A percentile compares a stretch with the other conserved stretches of the same genome.
Evolutionary conservation across 139 green algal genomes (phyloP).

Genomic region (Desmodesmus armatus): DNA sequence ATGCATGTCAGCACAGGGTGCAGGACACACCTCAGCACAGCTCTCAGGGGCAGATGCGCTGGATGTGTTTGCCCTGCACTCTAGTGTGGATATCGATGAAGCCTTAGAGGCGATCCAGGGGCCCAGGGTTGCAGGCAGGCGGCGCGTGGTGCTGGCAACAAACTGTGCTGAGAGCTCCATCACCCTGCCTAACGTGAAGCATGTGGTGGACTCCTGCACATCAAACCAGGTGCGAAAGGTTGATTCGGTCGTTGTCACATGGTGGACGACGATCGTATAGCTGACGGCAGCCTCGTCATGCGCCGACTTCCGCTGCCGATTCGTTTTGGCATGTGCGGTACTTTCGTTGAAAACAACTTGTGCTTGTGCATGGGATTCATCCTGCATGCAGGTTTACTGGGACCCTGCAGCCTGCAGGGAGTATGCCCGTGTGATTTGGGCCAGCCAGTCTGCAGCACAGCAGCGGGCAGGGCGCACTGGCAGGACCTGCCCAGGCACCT

Average conservation of each 20-base stretch:
- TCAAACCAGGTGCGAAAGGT: slow-evolving; percentile 36
- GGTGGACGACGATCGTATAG: no score
- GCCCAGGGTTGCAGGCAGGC: not conserved
- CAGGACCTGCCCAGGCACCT: slow-evolving; percentile 13
- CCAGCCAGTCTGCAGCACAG: slow-evolving; percentile 35
- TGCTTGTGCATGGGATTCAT: no score
- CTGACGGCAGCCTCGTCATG: no score
- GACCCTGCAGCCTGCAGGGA: slow-evolving; percentile 5
- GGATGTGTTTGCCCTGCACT: slow-evolving; percentile 24
- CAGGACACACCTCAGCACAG: not conserved
- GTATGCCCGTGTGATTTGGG: slow-evolving; percentile 15
- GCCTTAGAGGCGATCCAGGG: slow-evolving; percentile 18
- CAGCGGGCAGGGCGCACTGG: slow-evolving; percentile 19
- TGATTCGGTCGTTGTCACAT: no score
- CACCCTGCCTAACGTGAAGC: slow-evolving; percentile 30
- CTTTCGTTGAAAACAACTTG: no score
- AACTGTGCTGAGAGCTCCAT: slow-evolving; percentile 29
- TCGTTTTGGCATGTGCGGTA: no score
- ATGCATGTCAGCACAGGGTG: not conserved
- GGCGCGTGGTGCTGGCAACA: slow-evolving; percentile 30
- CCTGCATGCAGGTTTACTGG: slow-evolving; percentile 39
- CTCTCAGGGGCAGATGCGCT: not conserved
- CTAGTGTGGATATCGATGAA: slow-evolving; percentile 30
- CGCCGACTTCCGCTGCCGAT: no score
- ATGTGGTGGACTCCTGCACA: slow-evolving; percentile 22